Conservation (phyloP, 2,329 filamentous ascomycete genomes). For the Aspergillus piperis region DNA sequence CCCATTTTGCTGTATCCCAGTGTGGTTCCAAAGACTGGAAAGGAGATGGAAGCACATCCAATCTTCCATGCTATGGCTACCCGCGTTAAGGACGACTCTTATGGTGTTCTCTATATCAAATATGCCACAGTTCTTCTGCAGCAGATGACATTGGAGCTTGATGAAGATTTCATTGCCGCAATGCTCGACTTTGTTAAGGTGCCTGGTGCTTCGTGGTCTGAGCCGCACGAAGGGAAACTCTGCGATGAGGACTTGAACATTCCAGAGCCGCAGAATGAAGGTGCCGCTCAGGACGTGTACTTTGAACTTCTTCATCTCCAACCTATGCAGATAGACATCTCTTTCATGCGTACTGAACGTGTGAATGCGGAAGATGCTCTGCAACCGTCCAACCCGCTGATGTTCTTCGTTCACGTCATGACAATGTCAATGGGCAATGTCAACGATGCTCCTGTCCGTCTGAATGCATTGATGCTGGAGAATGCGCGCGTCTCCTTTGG, state of each 20-base stretch:
- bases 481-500: constrained; percentile 89
- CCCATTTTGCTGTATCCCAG: constrained; percentile 96
- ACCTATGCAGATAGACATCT: constrained; percentile 96
- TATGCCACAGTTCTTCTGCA: constrained; percentile 92
- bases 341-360: constrained; percentile 93
- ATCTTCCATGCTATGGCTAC: constrained; percentile 91
- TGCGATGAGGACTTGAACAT: constrained; percentile 90
- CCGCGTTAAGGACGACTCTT: constrained; percentile 95
- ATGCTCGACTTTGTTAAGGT: constrained; percentile 93
- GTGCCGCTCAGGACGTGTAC: constrained; percentile 91
- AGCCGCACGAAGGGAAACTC: constrained; percentile 78
- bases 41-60: constrained; percentile 93
- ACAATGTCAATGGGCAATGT: constrained; percentile 99
- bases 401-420: constrained; percentile 98
- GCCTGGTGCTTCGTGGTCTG: constrained; percentile 83
- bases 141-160: constrained; percentile 96
- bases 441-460: constrained; percentile 91
- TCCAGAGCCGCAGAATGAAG: constrained; percentile 82
- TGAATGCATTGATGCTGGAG: constrained; percentile 92
- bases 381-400: constrained; percentile 86
- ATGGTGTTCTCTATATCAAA: constrained; percentile 97
- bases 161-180: constrained; percentile 97
- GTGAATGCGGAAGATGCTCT: constrained; percentile 96
- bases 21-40: constrained; percentile 94
- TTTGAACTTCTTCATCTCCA: constrained; percentile 97